A percentile compares a stretch with the other conserved stretches of the same genome.
Conservation (phyloP, 768 basidiomycete species). For the Lactifluus echinatus region DNA sequence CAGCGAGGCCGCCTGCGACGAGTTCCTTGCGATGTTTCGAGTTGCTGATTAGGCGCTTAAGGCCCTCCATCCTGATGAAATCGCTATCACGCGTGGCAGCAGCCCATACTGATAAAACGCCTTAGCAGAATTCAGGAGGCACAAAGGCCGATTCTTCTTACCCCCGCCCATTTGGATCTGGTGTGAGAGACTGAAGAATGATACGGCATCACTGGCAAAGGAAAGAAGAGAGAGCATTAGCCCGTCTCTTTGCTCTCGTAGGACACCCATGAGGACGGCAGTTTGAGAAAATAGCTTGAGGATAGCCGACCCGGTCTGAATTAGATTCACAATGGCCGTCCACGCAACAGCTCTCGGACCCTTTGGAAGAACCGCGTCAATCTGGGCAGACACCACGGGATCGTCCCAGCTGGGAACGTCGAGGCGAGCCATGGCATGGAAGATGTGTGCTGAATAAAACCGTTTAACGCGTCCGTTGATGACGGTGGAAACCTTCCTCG, state of each 20-base stretch:
- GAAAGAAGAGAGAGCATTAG: slow-evolving; percentile 48
- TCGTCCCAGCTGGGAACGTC: slow-evolving; percentile 73
- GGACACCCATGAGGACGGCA: slow-evolving; percentile 48
- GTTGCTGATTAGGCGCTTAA: slow-evolving; percentile 47
- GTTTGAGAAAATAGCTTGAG: slow-evolving; percentile 51
- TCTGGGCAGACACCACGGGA: slow-evolving; percentile 53
- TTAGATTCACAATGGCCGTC: slow-evolving; percentile 41
- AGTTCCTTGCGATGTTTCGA: slow-evolving; percentile 60
- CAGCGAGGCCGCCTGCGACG: slow-evolving; percentile 54
- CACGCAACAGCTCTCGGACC: slow-evolving; percentile 43
- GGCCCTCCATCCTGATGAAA: slow-evolving; percentile 55
- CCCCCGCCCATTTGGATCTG: background rate
- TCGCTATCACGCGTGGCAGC: slow-evolving; percentile 58
- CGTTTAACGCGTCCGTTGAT: slow-evolving; percentile 54
- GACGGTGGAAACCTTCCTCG: slow-evolving; percentile 34
- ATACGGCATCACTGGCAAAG: slow-evolving; percentile 42
- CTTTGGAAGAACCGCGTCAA: slow-evolving; percentile 43
- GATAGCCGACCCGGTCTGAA: slow-evolving; percentile 35
- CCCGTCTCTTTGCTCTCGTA: slow-evolving; percentile 59
- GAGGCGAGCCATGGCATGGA: slow-evolving; percentile 57
- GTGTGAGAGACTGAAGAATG: slow-evolving; percentile 25
- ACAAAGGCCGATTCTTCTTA: background rate
- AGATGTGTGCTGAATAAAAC: slow-evolving; percentile 55
- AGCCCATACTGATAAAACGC: slow-evolving; percentile 50
- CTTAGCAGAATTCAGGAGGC: background rate